These are phyloP conservation scores for Mortierella sp. DNA, from an alignment of 371 early-diverging fungal species.

Conservation along the genomic window DNA sequence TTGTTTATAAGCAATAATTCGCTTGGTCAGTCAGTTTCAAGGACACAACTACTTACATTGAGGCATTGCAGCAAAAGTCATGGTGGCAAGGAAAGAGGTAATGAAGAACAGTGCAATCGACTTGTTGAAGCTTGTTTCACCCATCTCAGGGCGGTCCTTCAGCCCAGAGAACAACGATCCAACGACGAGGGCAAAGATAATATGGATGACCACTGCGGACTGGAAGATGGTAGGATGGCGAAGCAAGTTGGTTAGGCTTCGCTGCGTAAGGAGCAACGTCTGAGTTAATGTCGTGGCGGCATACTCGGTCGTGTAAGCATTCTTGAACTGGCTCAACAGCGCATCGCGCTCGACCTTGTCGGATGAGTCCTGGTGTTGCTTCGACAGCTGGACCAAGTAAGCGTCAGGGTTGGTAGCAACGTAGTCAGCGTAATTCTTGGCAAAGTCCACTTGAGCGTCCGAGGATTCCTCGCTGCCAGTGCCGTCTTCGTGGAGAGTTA, in stretches of 20 bases:
- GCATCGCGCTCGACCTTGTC: constrained; percentile 43
- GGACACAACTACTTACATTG: constrained; percentile 38
- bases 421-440: constrained; percentile 30
- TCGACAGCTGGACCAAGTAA: constrained; percentile 24
- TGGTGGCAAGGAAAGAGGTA: constrained; percentile 53
- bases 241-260: constrained; percentile 49
- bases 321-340: constrained; percentile 32
- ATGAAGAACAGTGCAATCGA: constrained; percentile 53
- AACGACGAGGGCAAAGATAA: constrained; percentile 49
- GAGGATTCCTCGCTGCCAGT: constrained; percentile 5
- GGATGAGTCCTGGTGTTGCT: constrained; percentile 20
- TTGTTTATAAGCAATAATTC: neutral
- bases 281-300: constrained; percentile 46
- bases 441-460: constrained; percentile 19
- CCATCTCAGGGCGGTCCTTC: constrained; percentile 46
- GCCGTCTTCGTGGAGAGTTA: constrained; percentile 44
- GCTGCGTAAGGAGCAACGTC: constrained; percentile 44
- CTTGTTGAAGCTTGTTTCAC: constrained; percentile 47
- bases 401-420: constrained; percentile 34
- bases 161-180: constrained; percentile 56
- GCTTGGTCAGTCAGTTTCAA: neutral
- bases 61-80: constrained; percentile 45
- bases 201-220: constrained; percentile 48
- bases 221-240: constrained; percentile 55
- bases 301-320: constrained; percentile 44